These are phyloP conservation scores for Trichocladium antarcticum DNA, from an alignment of 495 filamentous ascomycete species.

Conservation along the genomic window DNA sequence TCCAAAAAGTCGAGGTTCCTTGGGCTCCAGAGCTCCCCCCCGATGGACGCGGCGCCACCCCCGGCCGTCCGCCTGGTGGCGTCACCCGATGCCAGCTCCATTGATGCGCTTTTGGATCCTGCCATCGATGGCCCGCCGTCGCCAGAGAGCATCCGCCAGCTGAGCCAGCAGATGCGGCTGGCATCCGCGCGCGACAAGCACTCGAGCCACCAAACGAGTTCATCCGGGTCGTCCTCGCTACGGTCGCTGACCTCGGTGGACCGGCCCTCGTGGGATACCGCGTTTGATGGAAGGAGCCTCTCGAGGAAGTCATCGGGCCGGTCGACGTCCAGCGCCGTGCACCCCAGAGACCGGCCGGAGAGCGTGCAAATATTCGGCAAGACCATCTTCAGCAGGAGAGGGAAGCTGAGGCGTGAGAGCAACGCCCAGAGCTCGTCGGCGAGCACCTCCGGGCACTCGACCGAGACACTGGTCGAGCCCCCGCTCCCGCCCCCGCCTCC, in stretches of 20 bases:
- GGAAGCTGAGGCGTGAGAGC: constrained; percentile 34
- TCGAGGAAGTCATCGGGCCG: constrained; percentile 42
- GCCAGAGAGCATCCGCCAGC: constrained; percentile 41
- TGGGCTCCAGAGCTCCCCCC: constrained; percentile 1
- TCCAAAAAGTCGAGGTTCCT: constrained; percentile 9
- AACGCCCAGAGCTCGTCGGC: constrained; percentile 30
- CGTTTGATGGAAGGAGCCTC: constrained; percentile 29
- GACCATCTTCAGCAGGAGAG: constrained; percentile 38
- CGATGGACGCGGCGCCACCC: constrained; percentile 3
- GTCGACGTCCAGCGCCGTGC: constrained; percentile 36
- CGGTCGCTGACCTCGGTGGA: constrained; percentile 32
- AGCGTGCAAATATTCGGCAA: constrained; percentile 46
- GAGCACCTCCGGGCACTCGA: constrained; percentile 34
- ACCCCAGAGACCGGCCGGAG: constrained; percentile 39
- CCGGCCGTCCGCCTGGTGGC: constrained; percentile 7
- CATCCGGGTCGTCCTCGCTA: constrained; percentile 39
- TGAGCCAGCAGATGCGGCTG: constrained; percentile 41
- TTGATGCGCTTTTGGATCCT: constrained; percentile 34
- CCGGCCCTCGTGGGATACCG: constrained; percentile 34
- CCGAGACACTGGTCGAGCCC: constrained; percentile 23
- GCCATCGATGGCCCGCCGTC: constrained; percentile 45
- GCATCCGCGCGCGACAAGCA: constrained; percentile 36
- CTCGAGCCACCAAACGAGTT: constrained; percentile 34
- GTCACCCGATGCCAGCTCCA: constrained; percentile 15
- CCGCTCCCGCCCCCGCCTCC: constrained; percentile 10